Base-by-base conservation (phyloP, 2,329 filamentous ascomycete genomes). In the Thielaviopsis euricoi region DNA sequence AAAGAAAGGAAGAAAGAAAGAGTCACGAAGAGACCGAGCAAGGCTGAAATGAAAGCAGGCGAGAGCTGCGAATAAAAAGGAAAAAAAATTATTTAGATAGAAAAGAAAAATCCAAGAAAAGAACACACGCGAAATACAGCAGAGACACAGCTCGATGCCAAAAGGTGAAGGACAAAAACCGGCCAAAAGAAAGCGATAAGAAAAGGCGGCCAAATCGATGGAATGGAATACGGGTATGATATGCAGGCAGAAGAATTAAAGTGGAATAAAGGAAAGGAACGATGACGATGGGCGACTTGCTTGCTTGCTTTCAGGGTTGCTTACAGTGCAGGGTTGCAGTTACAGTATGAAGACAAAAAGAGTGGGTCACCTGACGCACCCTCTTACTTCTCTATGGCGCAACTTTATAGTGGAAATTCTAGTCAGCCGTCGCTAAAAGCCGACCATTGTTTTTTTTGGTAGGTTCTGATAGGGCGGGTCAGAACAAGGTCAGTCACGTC, bases 1-100 rank as follows among this genome's bases (percentile, higher is more conserved):
- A 48, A 17, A 15, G 53, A 50, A 54, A 19, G 25, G 33, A 61
- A 56, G 54, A 53, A 46, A 52, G 6, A n/a, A 40, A 22, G 40
- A 26, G 7, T 53, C 25, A 48, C 10, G 22, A 46, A 1, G 13
- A 13, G 9, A 7, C 13, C 53, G 22, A 7, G 22, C 3, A 22
- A 26, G 19, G 29, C 26, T 43, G 7, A 9, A 7, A 33, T 2
- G 12, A 25, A 43, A 19, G 10, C 7, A 19, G 23, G 7, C 15
- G 19, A 19, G 23, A 56, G 43, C 10, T 40, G 10, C 33, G 15
- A 40, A 43, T 43, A 43, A 17, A 15, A 17, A 43, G 17, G 10
- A 3, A 43, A 3, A n/a, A 17, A 43, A 5, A 43, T n/a, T n/a
- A n/a, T n/a, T 5, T 15, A 43, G n/a, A 3, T 4, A 5, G 10